These are phyloP conservation scores for Globisporangium okanoganense DNA, from an alignment of 352 stramenopile species.

Conservation along the genomic window DNA sequence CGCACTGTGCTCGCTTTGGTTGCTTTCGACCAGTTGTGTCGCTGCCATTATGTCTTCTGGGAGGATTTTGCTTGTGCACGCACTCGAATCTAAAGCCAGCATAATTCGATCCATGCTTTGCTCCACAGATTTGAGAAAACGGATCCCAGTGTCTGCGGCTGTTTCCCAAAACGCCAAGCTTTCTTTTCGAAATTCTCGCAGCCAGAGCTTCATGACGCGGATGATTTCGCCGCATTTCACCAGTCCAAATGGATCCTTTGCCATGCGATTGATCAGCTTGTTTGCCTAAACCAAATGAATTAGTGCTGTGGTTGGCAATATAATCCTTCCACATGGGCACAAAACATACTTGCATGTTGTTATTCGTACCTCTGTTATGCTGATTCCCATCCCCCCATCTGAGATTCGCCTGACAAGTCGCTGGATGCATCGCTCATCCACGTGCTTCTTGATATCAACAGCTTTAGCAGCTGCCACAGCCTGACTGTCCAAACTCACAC, in stretches of 20 bases:
- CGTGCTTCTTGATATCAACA: slow-evolving; percentile 28
- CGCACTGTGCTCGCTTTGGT: background rate
- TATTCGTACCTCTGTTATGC: slow-evolving; percentile 25
- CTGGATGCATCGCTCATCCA: slow-evolving; percentile 38
- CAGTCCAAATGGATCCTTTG: slow-evolving; percentile 35
- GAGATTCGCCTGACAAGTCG: slow-evolving; percentile 37
- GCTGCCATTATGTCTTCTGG: slow-evolving; percentile 7
- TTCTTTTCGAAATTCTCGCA: slow-evolving; percentile 24
- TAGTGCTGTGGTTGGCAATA: background rate
- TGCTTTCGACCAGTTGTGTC: slow-evolving; percentile 5
- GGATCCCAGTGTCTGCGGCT: slow-evolving; percentile 16
- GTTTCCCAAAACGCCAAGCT: slow-evolving; percentile 32
- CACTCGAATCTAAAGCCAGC: slow-evolving; percentile 6
- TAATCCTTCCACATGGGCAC: background rate
- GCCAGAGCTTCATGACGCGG: slow-evolving; percentile 43
- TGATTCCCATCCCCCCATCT: slow-evolving; percentile 32
- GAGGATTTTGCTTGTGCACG: slow-evolving; percentile 10
- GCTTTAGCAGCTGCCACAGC: slow-evolving; percentile 4
- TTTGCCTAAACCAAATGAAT: slow-evolving; percentile 27
- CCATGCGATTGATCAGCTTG: slow-evolving; percentile 26
- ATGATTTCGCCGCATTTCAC: slow-evolving; percentile 47
- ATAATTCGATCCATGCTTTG: slow-evolving; percentile 13
- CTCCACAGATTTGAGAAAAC: slow-evolving; percentile 19
- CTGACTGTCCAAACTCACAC: background rate
- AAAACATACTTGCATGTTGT: background rate